These are phyloP conservation scores for Glebionis coronaria DNA, from an alignment of 129 eudicot genomes.

Conservation along the genomic window DNA sequence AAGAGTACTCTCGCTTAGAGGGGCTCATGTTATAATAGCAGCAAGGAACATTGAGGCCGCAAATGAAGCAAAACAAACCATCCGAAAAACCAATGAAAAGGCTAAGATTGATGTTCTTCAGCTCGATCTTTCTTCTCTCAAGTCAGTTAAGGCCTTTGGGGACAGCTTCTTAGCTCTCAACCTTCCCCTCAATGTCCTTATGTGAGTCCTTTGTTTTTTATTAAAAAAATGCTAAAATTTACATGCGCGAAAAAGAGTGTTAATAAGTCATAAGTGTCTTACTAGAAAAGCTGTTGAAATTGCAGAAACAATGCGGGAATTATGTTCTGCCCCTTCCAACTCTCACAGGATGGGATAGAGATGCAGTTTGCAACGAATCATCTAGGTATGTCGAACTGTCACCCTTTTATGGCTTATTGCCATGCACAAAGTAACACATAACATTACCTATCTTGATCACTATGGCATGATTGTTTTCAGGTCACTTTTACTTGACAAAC, in stretches of 20 bases:
- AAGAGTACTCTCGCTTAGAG: constrained; percentile 73
- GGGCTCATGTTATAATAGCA: constrained; percentile 79
- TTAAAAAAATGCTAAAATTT: background rate
- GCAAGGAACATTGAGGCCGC: constrained; percentile 81
- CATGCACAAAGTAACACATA: background rate
- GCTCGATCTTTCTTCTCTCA: constrained; percentile 70
- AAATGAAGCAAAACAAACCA: constrained; percentile 62
- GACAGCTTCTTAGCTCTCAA: constrained; percentile 56
- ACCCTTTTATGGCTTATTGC: background rate
- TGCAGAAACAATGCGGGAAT: constrained; percentile 94
- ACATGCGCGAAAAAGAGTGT: background rate
- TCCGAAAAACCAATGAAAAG: constrained; percentile 39
- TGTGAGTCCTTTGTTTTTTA: constrained; percentile 36
- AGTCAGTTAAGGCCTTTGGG: constrained; percentile 63
- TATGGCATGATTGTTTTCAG: constrained; percentile 30
- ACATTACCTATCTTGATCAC: constrained; percentile 12
- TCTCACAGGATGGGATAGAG: constrained; percentile 82
- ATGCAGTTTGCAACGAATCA: constrained; percentile 89
- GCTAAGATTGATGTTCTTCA: constrained; percentile 66
- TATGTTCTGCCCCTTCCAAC: constrained; percentile 88
- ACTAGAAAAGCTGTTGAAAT: background rate
- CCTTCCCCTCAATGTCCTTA: constrained; percentile 83
- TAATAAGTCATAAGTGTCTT: background rate
- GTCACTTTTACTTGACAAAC: constrained; percentile 77
- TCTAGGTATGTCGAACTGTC: constrained; percentile 40